Conservation (phyloP, 495 filamentous ascomycete species). For the Talaromyces trachyspermus region DNA sequence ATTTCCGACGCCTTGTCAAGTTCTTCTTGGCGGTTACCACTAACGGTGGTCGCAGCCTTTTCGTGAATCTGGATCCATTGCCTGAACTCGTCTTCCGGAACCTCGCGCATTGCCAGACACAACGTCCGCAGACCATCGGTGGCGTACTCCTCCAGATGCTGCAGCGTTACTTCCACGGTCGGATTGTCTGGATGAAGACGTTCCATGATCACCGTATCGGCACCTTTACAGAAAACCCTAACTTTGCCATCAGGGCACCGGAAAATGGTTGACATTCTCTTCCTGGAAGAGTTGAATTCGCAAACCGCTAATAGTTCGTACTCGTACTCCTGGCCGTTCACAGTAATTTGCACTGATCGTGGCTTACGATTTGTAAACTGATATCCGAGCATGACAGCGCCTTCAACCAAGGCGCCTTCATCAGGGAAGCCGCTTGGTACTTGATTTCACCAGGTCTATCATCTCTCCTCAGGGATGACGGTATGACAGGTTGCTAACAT, state of each 20-base stretch:
- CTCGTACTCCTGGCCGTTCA: conserved; percentile 61
- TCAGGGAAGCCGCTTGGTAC: conserved; percentile 98
- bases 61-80: conserved; percentile 87
- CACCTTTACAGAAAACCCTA: conserved; percentile 89
- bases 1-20: conserved; percentile 95
- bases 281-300: conserved; percentile 97
- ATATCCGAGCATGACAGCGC: conserved; percentile 79
- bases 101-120: conserved; percentile 90
- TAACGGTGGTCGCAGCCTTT: conserved; percentile 82
- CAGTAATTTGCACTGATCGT: conserved; percentile 70
- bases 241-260: conserved; percentile 95
- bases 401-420: conserved; percentile 92
- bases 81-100: conserved; percentile 83
- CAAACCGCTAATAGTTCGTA: conserved; percentile 93
- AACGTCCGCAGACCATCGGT: conserved; percentile 93
- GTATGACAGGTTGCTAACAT: conserved; percentile 92
- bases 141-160: conserved; percentile 96
- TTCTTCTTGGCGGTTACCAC: conserved; percentile 87
- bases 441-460: conserved; percentile 76
- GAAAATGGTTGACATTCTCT: conserved; percentile 96
- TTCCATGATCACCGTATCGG: conserved; percentile 95
- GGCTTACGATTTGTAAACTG: conserved; percentile 86
- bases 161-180: conserved; percentile 75
- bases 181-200: conserved; percentile 73
- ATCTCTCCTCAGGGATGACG: conserved; percentile 86